These are phyloP conservation scores for Margaritispora aquatica DNA, from an alignment of 495 filamentous ascomycete genomes.

Conservation along the genomic window DNA sequence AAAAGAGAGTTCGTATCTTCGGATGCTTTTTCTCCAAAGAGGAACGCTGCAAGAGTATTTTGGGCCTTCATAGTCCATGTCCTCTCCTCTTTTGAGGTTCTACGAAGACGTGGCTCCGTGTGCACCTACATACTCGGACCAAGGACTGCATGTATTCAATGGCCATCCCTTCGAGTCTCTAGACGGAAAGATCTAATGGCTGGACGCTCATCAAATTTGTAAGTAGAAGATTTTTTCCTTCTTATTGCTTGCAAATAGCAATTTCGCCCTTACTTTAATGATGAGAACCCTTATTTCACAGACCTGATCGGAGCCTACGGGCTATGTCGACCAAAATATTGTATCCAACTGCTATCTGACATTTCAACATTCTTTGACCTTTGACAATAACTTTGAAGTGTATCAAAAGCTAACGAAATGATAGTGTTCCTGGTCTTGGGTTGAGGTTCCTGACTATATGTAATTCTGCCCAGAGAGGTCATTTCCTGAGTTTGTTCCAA, in stretches of 20 bases:
- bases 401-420: background rate
- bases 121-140: conserved; percentile 46
- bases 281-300: background rate
- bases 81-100: conserved; percentile 32
- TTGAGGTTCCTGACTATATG: too few relatives aligned
- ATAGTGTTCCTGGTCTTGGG: background rate
- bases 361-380: background rate
- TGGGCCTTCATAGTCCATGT: conserved; percentile 52
- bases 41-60: conserved; percentile 38
- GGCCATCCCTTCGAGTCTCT: background rate
- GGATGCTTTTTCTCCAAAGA: conserved; percentile 19
- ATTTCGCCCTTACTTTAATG: background rate
- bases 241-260: background rate
- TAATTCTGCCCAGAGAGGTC: too few relatives aligned
- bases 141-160: background rate
- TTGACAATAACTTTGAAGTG: background rate
- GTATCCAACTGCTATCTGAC: background rate
- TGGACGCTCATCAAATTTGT: background rate
- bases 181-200: background rate
- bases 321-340: background rate
- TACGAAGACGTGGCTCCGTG: conserved; percentile 47
- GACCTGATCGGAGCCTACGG: background rate
- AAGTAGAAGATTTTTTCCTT: background rate
- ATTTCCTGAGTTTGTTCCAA: too few relatives aligned
- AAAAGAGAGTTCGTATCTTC: conserved; percentile 27